These are phyloP conservation scores for Spongospora subterranea DNA, from an alignment of 208 protist genomes.

Conservation along the genomic window DNA sequence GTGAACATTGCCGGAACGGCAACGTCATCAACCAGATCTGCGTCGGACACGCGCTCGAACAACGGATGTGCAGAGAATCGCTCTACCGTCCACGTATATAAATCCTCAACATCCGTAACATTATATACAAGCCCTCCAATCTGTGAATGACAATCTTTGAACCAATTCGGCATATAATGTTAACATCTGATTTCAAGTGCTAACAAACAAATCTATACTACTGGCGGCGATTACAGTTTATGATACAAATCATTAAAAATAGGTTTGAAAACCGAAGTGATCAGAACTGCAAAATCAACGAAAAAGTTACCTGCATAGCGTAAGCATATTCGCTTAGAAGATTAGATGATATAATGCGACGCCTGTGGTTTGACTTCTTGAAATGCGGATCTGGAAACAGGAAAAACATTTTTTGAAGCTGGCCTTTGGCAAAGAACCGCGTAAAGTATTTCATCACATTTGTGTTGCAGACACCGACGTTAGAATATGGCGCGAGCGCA, in stretches of 20 bases:
- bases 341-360: constrained; percentile 60
- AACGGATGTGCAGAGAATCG: constrained; percentile 63
- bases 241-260: background rate
- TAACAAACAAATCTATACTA: no score
- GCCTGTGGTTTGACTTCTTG: constrained; percentile 61
- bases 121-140: constrained; percentile 59
- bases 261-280: background rate
- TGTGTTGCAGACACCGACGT: constrained; percentile 46
- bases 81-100: constrained; percentile 62
- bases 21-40: background rate
- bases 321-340: constrained; percentile 62
- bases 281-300: no score
- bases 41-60: constrained; percentile 43
- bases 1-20: constrained; percentile 41
- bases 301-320: constrained; percentile 30
- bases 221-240: no score
- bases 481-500: background rate
- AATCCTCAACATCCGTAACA: constrained; percentile 68
- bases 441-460: constrained; percentile 64
- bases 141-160: no score
- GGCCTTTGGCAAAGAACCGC: constrained; percentile 52
- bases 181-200: no score
- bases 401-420: constrained; percentile 68
- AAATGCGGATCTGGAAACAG: constrained; percentile 70
- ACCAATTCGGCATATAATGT: no score